Conservation (phyloP, 257 asterid genomes). For the Penstemon eatonii region DNA sequence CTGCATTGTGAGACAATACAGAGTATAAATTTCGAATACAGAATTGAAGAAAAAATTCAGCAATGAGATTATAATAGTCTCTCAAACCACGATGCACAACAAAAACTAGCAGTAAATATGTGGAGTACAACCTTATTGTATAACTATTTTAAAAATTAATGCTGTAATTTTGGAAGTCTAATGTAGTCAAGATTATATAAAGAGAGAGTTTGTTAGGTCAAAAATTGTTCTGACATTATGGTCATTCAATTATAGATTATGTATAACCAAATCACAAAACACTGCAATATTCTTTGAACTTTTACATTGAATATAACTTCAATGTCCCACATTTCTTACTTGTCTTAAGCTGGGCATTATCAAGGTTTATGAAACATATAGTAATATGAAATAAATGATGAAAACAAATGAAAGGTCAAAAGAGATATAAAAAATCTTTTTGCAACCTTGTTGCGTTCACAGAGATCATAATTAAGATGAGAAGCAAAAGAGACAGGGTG, state of each 20-base stretch:
- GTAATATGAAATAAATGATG: not conserved
- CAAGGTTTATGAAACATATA: not conserved
- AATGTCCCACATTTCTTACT: not conserved
- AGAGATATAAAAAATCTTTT: not conserved
- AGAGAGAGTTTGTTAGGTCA: not conserved
- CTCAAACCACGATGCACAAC: constrained; percentile 11
- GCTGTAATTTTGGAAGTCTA: constrained; percentile 10
- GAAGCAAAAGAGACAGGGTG: not conserved
- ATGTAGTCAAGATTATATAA: not conserved
- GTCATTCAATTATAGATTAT: constrained; percentile 7
- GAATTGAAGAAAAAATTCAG: not conserved
- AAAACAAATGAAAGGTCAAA: not conserved
- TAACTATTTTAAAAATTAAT: not conserved
- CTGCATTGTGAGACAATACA: too few species aligned
- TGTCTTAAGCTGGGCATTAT: not conserved
- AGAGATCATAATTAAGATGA: constrained; percentile 11
- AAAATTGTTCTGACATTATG: not conserved
- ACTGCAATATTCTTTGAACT: not conserved
- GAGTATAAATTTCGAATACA: too few species aligned
- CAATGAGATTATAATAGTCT: not conserved
- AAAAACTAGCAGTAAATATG: not conserved
- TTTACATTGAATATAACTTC: not conserved
- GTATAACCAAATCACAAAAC: not conserved
- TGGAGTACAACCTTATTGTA: not conserved
- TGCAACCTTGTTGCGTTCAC: not conserved